Base-by-base conservation (phyloP, 352 stramenopile species). In the Pythium rishiriense region DNA sequence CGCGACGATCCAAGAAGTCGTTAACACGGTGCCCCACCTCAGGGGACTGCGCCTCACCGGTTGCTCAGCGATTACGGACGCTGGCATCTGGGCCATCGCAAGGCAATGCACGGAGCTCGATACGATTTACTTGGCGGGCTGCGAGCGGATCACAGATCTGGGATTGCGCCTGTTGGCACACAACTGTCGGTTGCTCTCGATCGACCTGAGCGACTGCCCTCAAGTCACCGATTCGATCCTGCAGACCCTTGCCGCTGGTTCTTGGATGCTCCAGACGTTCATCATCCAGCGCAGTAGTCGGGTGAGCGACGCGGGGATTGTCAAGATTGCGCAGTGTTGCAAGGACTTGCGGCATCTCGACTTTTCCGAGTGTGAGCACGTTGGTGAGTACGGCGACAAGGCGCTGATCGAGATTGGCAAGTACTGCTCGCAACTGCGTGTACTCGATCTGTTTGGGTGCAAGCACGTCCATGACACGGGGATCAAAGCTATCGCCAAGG, bases 381-480 rank as follows among this genome's bases (percentile, higher is more conserved):
- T 97, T 0, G 90, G 90, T 33, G 91, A 98, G 68, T 98, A 95
- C 65, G 93, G 94, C 0, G 93, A 98, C 77, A 92, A 96, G 64
- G 91, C 87, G 26, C 72, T 98, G 9, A 67, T 97, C 25, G 91
- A 96, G 70, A 78, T 98, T 17, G 93, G 92, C 5, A 76, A 78
- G 42, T 88, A 78, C 69, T 97, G 92, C 62, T 66, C 72, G 2
- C 72, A 87, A 55, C 68, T 98, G 29, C 71, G 69, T 17, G 72
- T 88, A 17, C 67, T 98, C 2, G 83, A 97, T 52, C 74, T 98
- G 10, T 91, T 89, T 58, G 89, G 90, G 3, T 97, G 92, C 62
- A 88, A 87, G 15, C 89, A 97, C 58, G 90, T 97, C 1, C 85
- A 94, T 24, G 81, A 95, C 51, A 56, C 69, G 9, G 90, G 91